A percentile compares a stretch with the other conserved stretches of the same genome.
These are phyloP conservation scores for Fusarium ambrosium DNA, from an alignment of 2,329 filamentous ascomycete genomes.

Conservation along the genomic window DNA sequence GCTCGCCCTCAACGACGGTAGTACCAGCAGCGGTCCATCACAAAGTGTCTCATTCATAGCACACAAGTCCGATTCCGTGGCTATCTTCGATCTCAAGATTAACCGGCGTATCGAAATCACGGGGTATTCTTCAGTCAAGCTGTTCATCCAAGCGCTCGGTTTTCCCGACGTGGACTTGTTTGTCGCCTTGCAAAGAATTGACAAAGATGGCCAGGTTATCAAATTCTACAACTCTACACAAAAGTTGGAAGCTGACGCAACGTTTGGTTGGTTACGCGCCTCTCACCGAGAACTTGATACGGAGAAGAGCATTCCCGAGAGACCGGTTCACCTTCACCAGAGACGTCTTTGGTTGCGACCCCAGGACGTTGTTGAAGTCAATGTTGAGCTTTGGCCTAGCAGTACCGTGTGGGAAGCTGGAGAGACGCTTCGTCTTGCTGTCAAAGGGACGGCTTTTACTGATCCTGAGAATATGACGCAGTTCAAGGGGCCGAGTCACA, in stretches of 20 bases:
- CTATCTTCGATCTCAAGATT: not conserved
- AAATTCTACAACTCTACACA: not conserved
- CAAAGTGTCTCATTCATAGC: not conserved
- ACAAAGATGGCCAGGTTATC: not conserved
- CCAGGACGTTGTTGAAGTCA: constrained; percentile 13
- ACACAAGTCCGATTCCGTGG: not conserved
- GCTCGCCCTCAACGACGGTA: not conserved
- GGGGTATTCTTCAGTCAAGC: not conserved
- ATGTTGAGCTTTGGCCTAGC: constrained; percentile 18
- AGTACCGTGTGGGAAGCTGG: constrained; percentile 20
- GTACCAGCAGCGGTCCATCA: not conserved
- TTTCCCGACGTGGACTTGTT: constrained; percentile 6
- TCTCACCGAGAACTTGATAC: not conserved
- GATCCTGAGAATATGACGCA: constrained; percentile 1
- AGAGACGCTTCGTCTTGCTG: constrained; percentile 6
- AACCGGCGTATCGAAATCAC: not conserved
- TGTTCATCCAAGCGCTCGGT: not conserved
- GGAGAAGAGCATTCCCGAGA: not conserved
- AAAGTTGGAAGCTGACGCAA: constrained; percentile 1
- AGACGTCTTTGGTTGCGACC: constrained; percentile 9
- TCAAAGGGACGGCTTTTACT: constrained; percentile 17
- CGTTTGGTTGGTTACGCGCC: not conserved
- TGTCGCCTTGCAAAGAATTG: not conserved
- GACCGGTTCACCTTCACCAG: not conserved
- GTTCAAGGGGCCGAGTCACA: constrained; percentile 12